Evolutionary conservation across 176 grass and related monocot genomes (phyloP), one percentile per base, ranked within the genome.

Genomic region (Phoenix dactylifera): DNA sequence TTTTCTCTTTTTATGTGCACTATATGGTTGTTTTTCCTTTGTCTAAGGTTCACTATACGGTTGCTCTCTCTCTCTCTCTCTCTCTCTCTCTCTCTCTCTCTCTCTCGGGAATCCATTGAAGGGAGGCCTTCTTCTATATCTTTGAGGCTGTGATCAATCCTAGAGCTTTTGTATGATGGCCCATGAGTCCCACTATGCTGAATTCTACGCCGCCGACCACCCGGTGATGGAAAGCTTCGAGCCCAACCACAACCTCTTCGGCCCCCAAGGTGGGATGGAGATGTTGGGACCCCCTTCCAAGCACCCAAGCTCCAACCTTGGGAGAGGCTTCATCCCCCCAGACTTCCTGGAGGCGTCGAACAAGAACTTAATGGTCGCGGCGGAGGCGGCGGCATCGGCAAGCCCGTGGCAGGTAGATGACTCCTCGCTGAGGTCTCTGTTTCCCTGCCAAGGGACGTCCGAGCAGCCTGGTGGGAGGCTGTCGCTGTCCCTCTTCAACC

Each of bases 161-260:
- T 4, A 15, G 19, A 64, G 61, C 35, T 49, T 58, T 4, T 48
- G 16, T 22, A 22, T 51, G 56, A 71, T 71, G 68, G 57, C 55
- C 23, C 55, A 51, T 59, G 32, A 71, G 7, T 52, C 32, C 35
- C 5, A 26, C 48, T 50, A 50, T 48, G 23, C n/a, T 12, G 68
- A 60, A 28, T 50, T 51, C 39, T 28, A 22, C 15, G 15, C 64
- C 17, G 25, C 10, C 18, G 39, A 17, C 39, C 4, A 54, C 64
- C 24, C 50, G 39, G 16, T 57, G 49, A 72, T 72, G 24, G 49
- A 53, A 6, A 58, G 69, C 4, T 72, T 72, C 24, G 24, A 60
- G 3, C 7, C 26, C 55, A 10, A 32, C 52, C 29, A 58, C 28
- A 32, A 70, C 0, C 16, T 60, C 48, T 71, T 52, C 12, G 50